Base-by-base conservation (phyloP, 495 filamentous ascomycete genomes). In the Staphylotrichum longicolle region DNA sequence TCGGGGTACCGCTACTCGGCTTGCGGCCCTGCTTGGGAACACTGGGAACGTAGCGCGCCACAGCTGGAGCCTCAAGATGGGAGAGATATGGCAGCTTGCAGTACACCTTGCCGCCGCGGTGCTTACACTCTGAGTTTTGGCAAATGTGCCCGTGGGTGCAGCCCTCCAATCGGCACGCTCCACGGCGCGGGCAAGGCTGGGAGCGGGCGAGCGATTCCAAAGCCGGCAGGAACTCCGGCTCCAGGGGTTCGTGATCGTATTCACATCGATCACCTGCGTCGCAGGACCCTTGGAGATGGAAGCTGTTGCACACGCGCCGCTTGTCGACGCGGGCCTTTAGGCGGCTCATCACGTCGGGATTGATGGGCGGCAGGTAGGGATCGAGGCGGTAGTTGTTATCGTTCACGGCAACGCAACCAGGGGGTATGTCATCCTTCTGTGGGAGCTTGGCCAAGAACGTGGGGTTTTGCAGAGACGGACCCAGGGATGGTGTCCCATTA, bases 281-380 rank as follows among this genome's bases (percentile, higher is more conserved):
- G 32, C 60, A 62, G 4, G 7, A 1, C 4, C 53, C 60, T 8
- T 42, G 37, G 3, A 62, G 46, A 6, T 62, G 60, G 46, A 48
- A 57, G 46, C 46, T 62, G 60, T 62, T 62, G 60, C 60, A 62
- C 7, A 62, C 52, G 7, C 53, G 52, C 44, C 53, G 42, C 32
- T 62, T 62, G 15, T 56, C 53, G 32, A 62, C 52, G 34, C 52
- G 52, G 3, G 45, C 45, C 53, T 57, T 62, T 11, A 62, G 46
- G 15, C 60, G 50, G 37, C 27, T 44, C 11, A 55, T 30, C 7
- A 40, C 34, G 4, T 57, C 46, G 35, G 60, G 12, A 30, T 37
- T 50, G 37, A 50, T 6, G n/a, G 45, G 10, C 7, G 44, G 14
- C 37, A 51, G 45, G 46, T 37, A 42, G 9, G 52, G 30, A n/a